These are phyloP conservation scores for Teratosphaeria nubilosa DNA, from an alignment of 2,329 filamentous ascomycete species.

Conservation along the genomic window DNA sequence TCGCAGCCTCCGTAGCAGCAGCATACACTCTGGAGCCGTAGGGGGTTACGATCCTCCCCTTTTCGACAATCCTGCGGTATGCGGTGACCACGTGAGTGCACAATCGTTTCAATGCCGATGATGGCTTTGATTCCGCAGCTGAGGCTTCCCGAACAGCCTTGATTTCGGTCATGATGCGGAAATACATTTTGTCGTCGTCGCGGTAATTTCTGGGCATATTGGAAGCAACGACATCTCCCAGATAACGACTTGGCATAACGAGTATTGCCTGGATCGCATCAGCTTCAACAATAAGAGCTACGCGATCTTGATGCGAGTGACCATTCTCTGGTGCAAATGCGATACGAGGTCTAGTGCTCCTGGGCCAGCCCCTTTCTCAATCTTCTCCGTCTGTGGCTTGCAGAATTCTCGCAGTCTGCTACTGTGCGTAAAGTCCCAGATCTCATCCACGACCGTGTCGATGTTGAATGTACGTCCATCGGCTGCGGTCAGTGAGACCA, in stretches of 20 bases:
- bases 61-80: not conserved
- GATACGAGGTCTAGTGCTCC: not conserved
- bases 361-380: too few relatives aligned
- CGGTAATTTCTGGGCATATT: not conserved
- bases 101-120: not conserved
- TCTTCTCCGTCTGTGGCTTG: too few relatives aligned
- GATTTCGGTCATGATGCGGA: not conserved
- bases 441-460: too few relatives aligned
- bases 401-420: too few relatives aligned
- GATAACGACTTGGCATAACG: not conserved
- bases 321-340: not conserved
- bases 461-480: too few relatives aligned
- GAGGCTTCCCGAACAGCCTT: not conserved
- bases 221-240: not conserved
- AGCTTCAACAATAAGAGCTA: not conserved
- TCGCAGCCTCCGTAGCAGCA: not conserved
- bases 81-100: not conserved
- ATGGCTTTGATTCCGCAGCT: not conserved
- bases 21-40: not conserved
- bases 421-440: too few relatives aligned
- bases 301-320: too few relatives aligned
- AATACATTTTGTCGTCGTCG: not conserved
- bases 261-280: not conserved
- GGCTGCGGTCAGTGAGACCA: too few relatives aligned
- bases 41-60: too few relatives aligned